Conservation (phyloP, 2,329 filamentous ascomycete genomes). For the Amesomyces nigricolor region DNA sequence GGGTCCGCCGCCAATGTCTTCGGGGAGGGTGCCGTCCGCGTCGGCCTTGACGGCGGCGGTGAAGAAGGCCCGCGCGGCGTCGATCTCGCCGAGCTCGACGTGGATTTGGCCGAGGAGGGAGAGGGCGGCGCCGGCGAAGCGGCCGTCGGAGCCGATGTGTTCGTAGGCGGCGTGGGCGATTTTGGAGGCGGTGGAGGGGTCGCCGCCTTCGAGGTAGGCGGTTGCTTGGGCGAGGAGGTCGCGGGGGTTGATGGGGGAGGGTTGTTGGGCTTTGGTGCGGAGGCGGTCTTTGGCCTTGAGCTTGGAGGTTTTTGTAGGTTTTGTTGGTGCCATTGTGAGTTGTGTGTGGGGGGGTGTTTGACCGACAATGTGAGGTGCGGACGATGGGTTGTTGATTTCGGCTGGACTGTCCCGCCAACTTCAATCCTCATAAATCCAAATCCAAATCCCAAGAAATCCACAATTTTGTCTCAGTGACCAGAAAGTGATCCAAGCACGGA, state of each 20-base stretch:
- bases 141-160: slow-evolving; percentile 40
- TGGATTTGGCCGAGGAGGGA: slow-evolving; percentile 76
- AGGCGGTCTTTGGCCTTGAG: slow-evolving; percentile 21
- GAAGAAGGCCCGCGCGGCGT: slow-evolving; percentile 68
- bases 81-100: slow-evolving; percentile 75
- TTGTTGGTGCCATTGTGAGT: slow-evolving; percentile 25
- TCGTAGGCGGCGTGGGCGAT: slow-evolving; percentile 40
- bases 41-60: slow-evolving; percentile 69
- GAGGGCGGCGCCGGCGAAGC: slow-evolving; percentile 56
- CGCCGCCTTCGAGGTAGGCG: slow-evolving; percentile 33
- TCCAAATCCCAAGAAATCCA: neutral
- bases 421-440: too few species aligned
- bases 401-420: neutral
- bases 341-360: neutral
- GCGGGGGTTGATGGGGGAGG: slow-evolving; percentile 19
- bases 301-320: slow-evolving; percentile 24
- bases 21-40: slow-evolving; percentile 63
- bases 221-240: slow-evolving; percentile 32
- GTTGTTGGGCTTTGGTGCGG: slow-evolving; percentile 21
- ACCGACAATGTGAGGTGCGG: neutral
- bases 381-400: neutral
- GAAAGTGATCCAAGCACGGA: too few species aligned
- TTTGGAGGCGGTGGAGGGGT: slow-evolving; percentile 27
- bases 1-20: slow-evolving; percentile 70
- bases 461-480: too few species aligned